These are phyloP conservation scores for Acarospora socialis DNA, from an alignment of 2,329 filamentous ascomycete species.

Conservation along the genomic window DNA sequence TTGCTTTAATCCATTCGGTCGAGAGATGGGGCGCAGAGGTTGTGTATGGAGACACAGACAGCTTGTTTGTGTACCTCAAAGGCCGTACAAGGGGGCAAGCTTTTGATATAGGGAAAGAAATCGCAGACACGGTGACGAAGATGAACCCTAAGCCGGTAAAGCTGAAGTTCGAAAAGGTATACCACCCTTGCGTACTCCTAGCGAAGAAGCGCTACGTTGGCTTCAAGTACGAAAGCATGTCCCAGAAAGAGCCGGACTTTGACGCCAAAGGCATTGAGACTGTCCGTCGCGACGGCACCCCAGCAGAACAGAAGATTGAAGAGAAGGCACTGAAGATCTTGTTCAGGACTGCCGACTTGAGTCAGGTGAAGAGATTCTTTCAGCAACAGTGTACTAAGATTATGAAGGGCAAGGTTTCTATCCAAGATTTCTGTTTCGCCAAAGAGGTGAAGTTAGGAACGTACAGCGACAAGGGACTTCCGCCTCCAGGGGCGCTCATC, in stretches of 20 bases:
- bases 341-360: slow-evolving; percentile 81
- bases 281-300: slow-evolving; percentile 84
- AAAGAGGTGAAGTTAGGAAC: slow-evolving; percentile 81
- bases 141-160: slow-evolving; percentile 86
- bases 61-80: slow-evolving; percentile 77
- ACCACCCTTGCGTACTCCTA: slow-evolving; percentile 83
- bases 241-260: slow-evolving; percentile 70
- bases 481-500: slow-evolving; percentile 78
- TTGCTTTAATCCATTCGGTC: slow-evolving; percentile 80
- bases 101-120: slow-evolving; percentile 85
- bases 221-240: slow-evolving; percentile 78
- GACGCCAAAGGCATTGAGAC: slow-evolving; percentile 99
- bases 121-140: slow-evolving; percentile 71
- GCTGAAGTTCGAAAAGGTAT: slow-evolving; percentile 97
- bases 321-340: slow-evolving; percentile 80
- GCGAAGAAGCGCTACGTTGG: slow-evolving; percentile 98
- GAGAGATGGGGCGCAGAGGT: slow-evolving; percentile 87
- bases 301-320: slow-evolving; percentile 91
- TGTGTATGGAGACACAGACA: slow-evolving; percentile 96
- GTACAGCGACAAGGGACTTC: slow-evolving; percentile 66
- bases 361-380: slow-evolving; percentile 79
- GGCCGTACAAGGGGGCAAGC: slow-evolving; percentile 78
- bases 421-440: slow-evolving; percentile 94
- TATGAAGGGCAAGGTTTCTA: slow-evolving; percentile 71
- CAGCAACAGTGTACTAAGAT: slow-evolving; percentile 84